Base-by-base conservation (phyloP, 2,329 filamentous ascomycete species). In the Epichloe sibirici region DNA sequence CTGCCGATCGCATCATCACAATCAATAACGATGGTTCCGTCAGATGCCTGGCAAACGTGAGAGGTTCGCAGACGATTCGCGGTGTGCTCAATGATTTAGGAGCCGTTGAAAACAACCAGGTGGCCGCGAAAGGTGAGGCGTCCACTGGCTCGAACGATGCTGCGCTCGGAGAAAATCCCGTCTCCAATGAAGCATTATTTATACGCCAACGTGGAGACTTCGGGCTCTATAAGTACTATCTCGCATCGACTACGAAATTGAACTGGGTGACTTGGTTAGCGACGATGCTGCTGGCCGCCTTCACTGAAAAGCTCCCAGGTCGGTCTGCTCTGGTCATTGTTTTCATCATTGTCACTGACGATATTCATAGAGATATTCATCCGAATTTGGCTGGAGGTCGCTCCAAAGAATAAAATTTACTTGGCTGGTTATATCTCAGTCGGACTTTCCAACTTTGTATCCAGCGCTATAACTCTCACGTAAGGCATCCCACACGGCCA, bases 371-470 rank as follows among this genome's bases (percentile, higher is more conserved):
- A 21, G 17, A 45, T 45, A 11, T 45, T 45, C 21, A 45, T 55
- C 31, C 46, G 49, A 7, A 45, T 52, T 15, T 55, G 53, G 53
- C 28, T 47, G 11, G 46, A 52, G 6, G 35, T 47, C 6, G 48
- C 37, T 35, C 38, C 50, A 6, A 37, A 21, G 5, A 50, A 49
- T 7, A 44, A 25, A 17, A 28, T 35, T 11, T 55, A 55, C 34
- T 49, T 52, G 17, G 47, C 23, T 21, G 53, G 53, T 23, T 55
- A 55, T 31, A 25, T 48, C 5, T 42, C 42, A 3, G 31, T 52
- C 11, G 53, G 50, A 12, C 12, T 50, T 15, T 28, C 42, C 25
- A 45, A 34, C 8, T 17, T 17, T 15, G 42, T 45, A 17, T 17
- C 25, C 13, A 25, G 21, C 13, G 28, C 23, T 11, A 34, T 44